Percentiles rank a stretch among this genome's conserved stretches.
phyloP scores from a whole-genome alignment of 1,139 yeast genomes.

The Suhomyces coccinellae region DNA sequence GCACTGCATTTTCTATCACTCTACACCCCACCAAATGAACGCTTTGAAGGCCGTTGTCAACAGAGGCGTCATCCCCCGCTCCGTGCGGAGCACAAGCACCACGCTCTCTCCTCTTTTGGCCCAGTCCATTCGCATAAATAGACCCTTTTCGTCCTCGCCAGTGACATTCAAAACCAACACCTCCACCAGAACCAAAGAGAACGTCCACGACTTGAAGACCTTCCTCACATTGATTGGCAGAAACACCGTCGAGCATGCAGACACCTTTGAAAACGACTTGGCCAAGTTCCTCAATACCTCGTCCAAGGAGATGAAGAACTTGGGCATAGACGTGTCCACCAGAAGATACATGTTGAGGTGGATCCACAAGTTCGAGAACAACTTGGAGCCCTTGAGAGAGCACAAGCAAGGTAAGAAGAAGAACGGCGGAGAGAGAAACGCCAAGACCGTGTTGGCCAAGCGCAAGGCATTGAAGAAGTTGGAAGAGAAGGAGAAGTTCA shows the following conservation, averaged over 20 bases:
- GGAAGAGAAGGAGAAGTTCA: constrained; percentile 38
- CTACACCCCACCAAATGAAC: constrained; percentile 1
- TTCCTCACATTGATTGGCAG: constrained; percentile 80
- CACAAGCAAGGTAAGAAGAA: constrained; percentile 70
- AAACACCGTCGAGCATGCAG: constrained; percentile 63
- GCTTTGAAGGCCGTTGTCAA: constrained; percentile 3
- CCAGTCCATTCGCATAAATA: neutral
- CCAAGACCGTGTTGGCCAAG: constrained; percentile 68
- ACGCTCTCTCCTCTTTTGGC: neutral
- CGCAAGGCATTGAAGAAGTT: constrained; percentile 60
- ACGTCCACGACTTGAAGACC: constrained; percentile 71
- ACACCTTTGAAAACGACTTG: constrained; percentile 73
- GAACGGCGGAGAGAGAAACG: constrained; percentile 87
- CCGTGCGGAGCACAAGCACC: neutral
- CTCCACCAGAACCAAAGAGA: constrained; percentile 47
- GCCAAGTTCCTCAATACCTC: constrained; percentile 59
- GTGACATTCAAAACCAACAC: constrained; percentile 32
- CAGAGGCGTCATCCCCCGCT: neutral
- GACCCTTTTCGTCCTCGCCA: constrained; percentile 19
- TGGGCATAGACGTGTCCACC: constrained; percentile 76
- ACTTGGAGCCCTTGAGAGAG: constrained; percentile 59
- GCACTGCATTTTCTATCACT: neutral
- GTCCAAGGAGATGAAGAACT: constrained; percentile 61
- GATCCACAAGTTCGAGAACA: constrained; percentile 51
- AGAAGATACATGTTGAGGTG: constrained; percentile 64